Base-by-base conservation (phyloP, 306 rosid species). In the Dryas alaskensis region DNA sequence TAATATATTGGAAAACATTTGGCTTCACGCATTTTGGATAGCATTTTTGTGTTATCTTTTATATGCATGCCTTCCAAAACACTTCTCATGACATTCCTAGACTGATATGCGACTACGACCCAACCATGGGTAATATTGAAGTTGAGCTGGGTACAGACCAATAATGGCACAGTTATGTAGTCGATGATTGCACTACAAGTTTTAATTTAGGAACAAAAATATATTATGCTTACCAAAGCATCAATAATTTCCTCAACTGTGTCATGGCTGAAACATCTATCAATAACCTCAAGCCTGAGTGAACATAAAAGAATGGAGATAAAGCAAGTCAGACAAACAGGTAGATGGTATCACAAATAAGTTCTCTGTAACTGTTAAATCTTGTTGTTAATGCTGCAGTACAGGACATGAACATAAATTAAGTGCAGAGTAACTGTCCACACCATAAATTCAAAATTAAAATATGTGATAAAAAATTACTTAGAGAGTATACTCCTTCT, bases 181-280 rank as follows among this genome's bases (percentile, higher is more conserved):
- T 61, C 4, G 60, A 69, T 58, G 60, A 68, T 37, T 27, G 60
- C 50, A 37, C 45, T 50, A 40, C 4, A 4, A 67, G 60, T 67
- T 69, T 69, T 17, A 2, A 6, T 70, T 51, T 7, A 17, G 27
- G 12, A 40, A 16, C 12, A 53, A 45, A 16, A 14, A 64, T 45
- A 52, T 49, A 19, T 44, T 72, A 80, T 83, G 57, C 92, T 89
- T 86, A 94, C 99, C 98, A 94, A 82, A 57, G 93, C 92, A 75
- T 84, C 97, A 60, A 88, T 61, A 75, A 90, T 92, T 90, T 92
- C 97, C 84, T 92, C 99, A 59, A 94, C 82, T 1, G 99, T 84
- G 79, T 94, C 99, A 13, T 83, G 92, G 86, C 93, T 37, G 81
- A 94, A 94, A 75, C 96, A 94, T 77, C 72, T 84, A 78, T 88